Percentiles rank a stretch among this genome's conserved stretches.
These are phyloP conservation scores for Fraxinus anomala DNA, from an alignment of 257 asterid genomes.

Conservation along the genomic window DNA sequence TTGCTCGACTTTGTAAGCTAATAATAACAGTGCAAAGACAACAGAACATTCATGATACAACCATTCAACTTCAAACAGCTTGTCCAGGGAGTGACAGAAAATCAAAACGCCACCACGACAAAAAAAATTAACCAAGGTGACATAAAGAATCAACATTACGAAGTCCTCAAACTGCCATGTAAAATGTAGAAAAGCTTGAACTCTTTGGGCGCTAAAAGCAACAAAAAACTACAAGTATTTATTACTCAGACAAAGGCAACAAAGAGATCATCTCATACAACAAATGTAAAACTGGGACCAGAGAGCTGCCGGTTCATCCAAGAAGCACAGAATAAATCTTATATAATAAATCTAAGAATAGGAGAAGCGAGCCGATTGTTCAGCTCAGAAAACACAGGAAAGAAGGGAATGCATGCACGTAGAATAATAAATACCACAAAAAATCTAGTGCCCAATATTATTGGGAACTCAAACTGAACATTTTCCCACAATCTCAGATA, in stretches of 20 bases:
- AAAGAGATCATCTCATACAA: too few relatives aligned
- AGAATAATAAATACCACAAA: background rate
- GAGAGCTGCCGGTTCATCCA: background rate
- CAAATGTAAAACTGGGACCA: background rate
- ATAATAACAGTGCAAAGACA: too few relatives aligned
- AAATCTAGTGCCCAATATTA: background rate
- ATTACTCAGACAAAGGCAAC: too few relatives aligned
- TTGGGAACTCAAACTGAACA: background rate
- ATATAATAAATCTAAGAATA: background rate
- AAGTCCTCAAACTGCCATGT: too few relatives aligned
- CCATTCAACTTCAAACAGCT: background rate
- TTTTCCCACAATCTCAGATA: background rate
- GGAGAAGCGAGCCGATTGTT: too few relatives aligned
- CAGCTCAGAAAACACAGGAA: background rate
- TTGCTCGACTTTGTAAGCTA: too few relatives aligned
- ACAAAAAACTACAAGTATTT: too few relatives aligned
- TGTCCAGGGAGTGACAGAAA: background rate
- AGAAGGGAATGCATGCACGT: background rate
- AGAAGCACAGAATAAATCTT: background rate
- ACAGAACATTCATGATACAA: background rate
- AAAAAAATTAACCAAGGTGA: background rate
- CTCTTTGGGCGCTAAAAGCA: too few relatives aligned
- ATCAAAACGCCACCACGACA: background rate
- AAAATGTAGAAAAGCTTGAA: too few relatives aligned
- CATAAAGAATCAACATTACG: background rate